Evolutionary conservation across 2,329 filamentous ascomycete genomes (phyloP).

Genomic region (Didymella segeticola): DNA sequence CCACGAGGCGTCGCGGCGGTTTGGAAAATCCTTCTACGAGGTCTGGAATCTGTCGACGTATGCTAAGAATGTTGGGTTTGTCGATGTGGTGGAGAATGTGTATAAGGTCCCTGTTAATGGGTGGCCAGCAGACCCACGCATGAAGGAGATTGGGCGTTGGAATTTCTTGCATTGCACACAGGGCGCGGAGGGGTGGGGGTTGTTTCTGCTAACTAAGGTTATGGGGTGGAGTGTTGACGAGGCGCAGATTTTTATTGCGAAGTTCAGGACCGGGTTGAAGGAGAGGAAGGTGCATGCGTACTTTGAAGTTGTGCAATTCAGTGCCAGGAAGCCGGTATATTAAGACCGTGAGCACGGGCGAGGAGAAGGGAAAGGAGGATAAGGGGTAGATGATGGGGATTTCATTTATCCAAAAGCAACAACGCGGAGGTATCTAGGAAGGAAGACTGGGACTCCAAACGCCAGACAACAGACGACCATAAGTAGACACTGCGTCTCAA

Average conservation of each 20-base stretch:
- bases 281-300: slow-evolving; percentile 43
- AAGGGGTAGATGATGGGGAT: neutral
- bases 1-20: slow-evolving; percentile 30
- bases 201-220: slow-evolving; percentile 37
- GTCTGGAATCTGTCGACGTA: slow-evolving; percentile 35
- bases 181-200: slow-evolving; percentile 37
- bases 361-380: neutral
- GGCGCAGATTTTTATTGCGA: slow-evolving; percentile 52
- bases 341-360: neutral
- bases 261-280: slow-evolving; percentile 40
- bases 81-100: slow-evolving; percentile 32
- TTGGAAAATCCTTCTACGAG: slow-evolving; percentile 37
- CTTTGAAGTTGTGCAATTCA: slow-evolving; percentile 31
- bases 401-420: slow-evolving; percentile 1
- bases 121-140: slow-evolving; percentile 36
- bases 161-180: slow-evolving; percentile 40
- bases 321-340: slow-evolving; percentile 10
- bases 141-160: slow-evolving; percentile 45
- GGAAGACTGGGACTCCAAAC: neutral
- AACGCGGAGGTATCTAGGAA: slow-evolving; percentile 13
- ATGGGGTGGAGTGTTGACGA: slow-evolving; percentile 50
- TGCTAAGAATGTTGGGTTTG: slow-evolving; percentile 36
- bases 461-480: slow-evolving; percentile 3
- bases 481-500: neutral
- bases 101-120: slow-evolving; percentile 40